phyloP scores from a whole-genome alignment of 805 yeast species.

The Myxozyma kluyveri region DNA sequence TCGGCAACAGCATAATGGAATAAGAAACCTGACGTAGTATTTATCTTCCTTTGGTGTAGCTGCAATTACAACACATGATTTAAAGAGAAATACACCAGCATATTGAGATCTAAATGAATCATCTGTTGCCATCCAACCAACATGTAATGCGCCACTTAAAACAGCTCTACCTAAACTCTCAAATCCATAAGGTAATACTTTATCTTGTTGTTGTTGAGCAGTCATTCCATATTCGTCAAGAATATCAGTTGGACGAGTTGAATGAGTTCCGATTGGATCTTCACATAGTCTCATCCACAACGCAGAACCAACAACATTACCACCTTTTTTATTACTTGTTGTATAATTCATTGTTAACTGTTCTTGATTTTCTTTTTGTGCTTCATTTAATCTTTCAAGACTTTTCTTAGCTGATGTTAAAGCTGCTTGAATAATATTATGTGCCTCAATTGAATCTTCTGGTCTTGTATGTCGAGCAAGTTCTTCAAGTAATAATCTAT shows the following conservation, averaged over 20 bases:
- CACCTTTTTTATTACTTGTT: too few species aligned
- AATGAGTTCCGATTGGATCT: neutral
- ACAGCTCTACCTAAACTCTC: conserved; percentile 22
- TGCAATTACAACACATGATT: conserved; percentile 23
- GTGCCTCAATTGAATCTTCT: conserved; percentile 18
- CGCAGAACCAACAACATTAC: conserved; percentile 1
- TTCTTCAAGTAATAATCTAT: conserved; percentile 22
- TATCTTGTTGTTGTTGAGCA: neutral
- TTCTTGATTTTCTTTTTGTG: too few species aligned
- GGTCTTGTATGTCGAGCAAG: conserved; percentile 11
- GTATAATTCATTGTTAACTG: neutral
- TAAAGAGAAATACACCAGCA: conserved; percentile 23
- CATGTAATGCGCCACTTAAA: conserved; percentile 27
- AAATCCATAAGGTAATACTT: neutral
- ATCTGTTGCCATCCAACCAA: conserved; percentile 22
- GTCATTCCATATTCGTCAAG: neutral
- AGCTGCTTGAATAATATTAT: conserved; percentile 1
- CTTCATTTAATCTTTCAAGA: conserved; percentile 7
- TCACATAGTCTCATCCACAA: conserved; percentile 20
- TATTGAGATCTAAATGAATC: conserved; percentile 16
- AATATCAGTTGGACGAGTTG: neutral
- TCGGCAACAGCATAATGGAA: conserved; percentile 17
- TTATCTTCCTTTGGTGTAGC: conserved; percentile 4
- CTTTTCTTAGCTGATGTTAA: conserved; percentile 8
- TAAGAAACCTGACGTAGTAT: conserved; percentile 21